Evolutionary conservation across 2,329 filamentous ascomycete genomes (phyloP).

Genomic region (Phoma sp.): DNA sequence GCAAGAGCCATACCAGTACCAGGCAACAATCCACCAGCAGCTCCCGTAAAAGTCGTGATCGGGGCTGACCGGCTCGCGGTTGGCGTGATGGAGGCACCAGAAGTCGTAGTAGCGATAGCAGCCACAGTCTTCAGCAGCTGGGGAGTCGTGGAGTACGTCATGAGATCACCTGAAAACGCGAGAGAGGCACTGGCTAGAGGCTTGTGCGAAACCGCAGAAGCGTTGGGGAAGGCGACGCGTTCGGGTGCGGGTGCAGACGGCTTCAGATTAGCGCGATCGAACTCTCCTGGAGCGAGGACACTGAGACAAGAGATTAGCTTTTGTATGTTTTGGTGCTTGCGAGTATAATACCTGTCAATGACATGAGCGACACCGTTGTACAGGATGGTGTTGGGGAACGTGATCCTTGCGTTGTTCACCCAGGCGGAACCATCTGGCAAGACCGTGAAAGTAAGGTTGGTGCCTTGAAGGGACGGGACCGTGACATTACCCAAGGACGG

Average conservation of each 20-base stretch:
- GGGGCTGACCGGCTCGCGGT: slow-evolving; percentile 6
- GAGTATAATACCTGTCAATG: slow-evolving; percentile 26
- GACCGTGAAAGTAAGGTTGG: slow-evolving; percentile 32
- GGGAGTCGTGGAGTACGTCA: slow-evolving; percentile 34
- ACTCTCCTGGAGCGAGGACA: slow-evolving; percentile 23
- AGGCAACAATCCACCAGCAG: slow-evolving; percentile 7
- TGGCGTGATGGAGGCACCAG: slow-evolving; percentile 4
- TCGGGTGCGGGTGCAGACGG: slow-evolving; percentile 23
- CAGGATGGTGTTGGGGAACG: slow-evolving; percentile 32
- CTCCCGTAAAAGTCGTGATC: slow-evolving; percentile 12
- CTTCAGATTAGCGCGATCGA: slow-evolving; percentile 27
- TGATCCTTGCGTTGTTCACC: slow-evolving; percentile 35
- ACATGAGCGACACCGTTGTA: slow-evolving; percentile 37
- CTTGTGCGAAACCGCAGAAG: slow-evolving; percentile 22
- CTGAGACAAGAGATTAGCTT: slow-evolving; percentile 13
- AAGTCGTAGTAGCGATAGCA: slow-evolving; percentile 23
- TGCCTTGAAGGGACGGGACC: slow-evolving; percentile 29
- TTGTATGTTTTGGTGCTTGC: no score
- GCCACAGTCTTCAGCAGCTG: slow-evolving; percentile 33
- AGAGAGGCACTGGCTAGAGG: slow-evolving; percentile 27
- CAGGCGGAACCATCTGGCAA: slow-evolving; percentile 31
- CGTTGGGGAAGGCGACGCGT: slow-evolving; percentile 32
- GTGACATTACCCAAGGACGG: slow-evolving; percentile 34
- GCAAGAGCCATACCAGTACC: slow-evolving; percentile 4
- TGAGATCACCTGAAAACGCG: slow-evolving; percentile 28